Base-by-base conservation (phyloP, 192 early-diverging fungal species). In the Coemansia reversa region DNA sequence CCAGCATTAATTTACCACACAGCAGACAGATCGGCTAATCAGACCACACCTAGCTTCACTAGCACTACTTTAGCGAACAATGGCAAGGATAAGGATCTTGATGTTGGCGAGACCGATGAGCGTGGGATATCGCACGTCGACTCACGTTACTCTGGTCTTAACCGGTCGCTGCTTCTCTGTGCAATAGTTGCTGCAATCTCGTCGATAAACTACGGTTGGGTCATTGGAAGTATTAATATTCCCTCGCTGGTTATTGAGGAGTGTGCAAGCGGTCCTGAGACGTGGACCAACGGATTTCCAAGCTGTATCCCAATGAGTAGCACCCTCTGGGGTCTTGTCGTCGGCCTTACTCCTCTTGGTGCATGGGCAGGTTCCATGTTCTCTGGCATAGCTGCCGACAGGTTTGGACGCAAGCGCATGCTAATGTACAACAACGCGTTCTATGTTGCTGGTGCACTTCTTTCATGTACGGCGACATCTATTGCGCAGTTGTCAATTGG, bases 361-460 rank as follows among this genome's bases (percentile, higher is more conserved):
- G 94, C 88, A 1, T 81, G 94, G 49, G 51, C 89, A 2, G 94
- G 93, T 23, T 89, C 92, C 1, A 65, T 91, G 55, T 81, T 90
- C 35, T 87, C 89, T 0, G 80, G 88, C 25, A 25, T 72, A 16
- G 83, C 84, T 22, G 86, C 84, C 29, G 88, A 92, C 60, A 59
- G 82, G 7, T 84, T 81, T 68, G 94, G 94, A 5, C 85, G 94
- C 51, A 79, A 89, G 47, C 62, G 69, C 20, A 84, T 86, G 19
- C 74, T 93, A 6, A 72, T 96, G 52, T 51, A 69, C 63, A 91
- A 88, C 66, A 93, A 88, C 73, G 68, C 75, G 4, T 81, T 89
- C 24, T 86, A 90, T 42, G 60, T 85, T 0, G 20, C 86, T 20
- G 89, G 92, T 0, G 85, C 90, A 0, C 29, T 88, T 5, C 65